Conservation (phyloP, 2,329 filamentous ascomycete genomes). For the Beauveria asiatica region DNA sequence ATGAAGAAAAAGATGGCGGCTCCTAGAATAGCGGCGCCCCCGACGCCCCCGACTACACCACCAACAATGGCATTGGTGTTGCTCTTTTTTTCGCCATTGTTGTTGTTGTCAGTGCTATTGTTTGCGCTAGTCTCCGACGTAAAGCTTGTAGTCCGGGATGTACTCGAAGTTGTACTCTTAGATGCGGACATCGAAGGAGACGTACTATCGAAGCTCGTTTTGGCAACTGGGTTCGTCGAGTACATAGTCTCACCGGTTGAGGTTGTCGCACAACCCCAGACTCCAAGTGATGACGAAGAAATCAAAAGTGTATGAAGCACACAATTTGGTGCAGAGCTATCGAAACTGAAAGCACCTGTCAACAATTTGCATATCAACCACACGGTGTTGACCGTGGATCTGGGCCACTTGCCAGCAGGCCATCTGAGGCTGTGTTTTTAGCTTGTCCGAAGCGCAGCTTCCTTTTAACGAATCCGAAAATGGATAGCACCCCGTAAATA, state of each 20-base stretch:
- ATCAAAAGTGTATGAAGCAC: not conserved
- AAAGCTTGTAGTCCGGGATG: not conserved
- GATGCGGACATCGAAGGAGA: not conserved
- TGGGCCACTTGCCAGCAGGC: slow-evolving; percentile 5
- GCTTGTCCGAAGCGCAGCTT: not conserved
- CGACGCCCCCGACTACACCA: slow-evolving; percentile 3
- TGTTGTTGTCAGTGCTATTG: not conserved
- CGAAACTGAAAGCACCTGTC: not conserved
- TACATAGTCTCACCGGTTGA: not conserved
- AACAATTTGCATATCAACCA: not conserved
- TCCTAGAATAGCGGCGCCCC: not conserved
- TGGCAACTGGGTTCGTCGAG: not conserved
- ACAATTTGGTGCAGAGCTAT: not conserved
- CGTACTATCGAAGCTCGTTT: not conserved
- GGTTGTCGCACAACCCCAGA: not conserved
- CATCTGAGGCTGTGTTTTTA: not conserved
- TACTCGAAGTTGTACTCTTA: not conserved
- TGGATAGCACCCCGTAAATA: not conserved
- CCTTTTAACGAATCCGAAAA: not conserved
- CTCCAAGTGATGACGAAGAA: not conserved
- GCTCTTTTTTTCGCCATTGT: not conserved
- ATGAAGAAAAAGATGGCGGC: slow-evolving; percentile 5
- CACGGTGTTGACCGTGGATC: not conserved
- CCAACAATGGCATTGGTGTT: slow-evolving; percentile 6
- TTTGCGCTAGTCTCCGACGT: not conserved